Conservation (phyloP, 805 yeast genomes). For the Tetrapisispora fleetii region DNA sequence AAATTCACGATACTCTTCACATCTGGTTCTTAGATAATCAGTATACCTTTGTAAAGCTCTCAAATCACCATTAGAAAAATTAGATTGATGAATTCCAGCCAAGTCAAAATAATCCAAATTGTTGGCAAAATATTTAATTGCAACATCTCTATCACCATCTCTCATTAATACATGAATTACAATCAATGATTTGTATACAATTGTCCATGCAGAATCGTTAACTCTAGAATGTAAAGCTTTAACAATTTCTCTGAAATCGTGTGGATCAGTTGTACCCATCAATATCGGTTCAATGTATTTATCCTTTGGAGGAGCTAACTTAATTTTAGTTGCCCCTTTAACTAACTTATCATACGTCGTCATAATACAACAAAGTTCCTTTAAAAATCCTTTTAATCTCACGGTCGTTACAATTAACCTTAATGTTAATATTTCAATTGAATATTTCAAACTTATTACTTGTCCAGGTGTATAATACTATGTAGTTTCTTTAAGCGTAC, state of each 20-base stretch:
- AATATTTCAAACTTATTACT: too few species aligned
- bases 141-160: conserved; percentile 77
- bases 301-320: conserved; percentile 95
- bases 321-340: conserved; percentile 66
- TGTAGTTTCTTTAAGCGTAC: too few species aligned
- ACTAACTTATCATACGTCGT: conserved; percentile 58
- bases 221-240: conserved; percentile 50
- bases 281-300: conserved; percentile 92
- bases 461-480: too few species aligned
- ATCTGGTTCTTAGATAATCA: conserved; percentile 58
- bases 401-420: too few species aligned
- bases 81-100: conserved; percentile 19
- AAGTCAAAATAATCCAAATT: conserved; percentile 44
- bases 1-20: conserved; percentile 55
- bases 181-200: conserved; percentile 75
- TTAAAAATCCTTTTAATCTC: neutral
- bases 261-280: conserved; percentile 32
- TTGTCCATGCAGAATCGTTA: conserved; percentile 81
- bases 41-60: conserved; percentile 56
- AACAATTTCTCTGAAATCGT: conserved; percentile 60
- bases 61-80: conserved; percentile 36
- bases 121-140: conserved; percentile 48
- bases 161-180: conserved; percentile 86
- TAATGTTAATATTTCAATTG: too few species aligned
- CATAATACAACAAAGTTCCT: conserved; percentile 4